Evolutionary conservation across 2,329 filamentous ascomycete genomes (phyloP).

Genomic region (Aurifilum marmelostoma): DNA sequence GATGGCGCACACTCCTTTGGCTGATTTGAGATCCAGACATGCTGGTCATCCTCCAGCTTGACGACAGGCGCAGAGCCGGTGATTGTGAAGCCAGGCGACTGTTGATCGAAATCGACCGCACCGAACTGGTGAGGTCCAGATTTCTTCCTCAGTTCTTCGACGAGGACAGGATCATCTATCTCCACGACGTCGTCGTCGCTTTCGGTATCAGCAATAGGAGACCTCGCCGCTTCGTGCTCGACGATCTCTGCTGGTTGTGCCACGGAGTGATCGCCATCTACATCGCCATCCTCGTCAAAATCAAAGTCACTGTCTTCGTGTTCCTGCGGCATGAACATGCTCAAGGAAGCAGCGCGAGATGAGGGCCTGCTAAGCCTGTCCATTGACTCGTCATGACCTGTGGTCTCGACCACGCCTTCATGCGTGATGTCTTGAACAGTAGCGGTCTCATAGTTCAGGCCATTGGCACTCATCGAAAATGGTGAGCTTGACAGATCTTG

Average conservation of each 20-base stretch:
- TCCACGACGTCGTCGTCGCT: neutral
- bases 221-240: neutral
- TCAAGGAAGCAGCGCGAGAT: neutral
- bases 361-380: neutral
- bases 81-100: neutral
- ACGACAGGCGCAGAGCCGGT: neutral
- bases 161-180: neutral
- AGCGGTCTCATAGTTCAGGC: neutral
- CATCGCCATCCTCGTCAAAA: neutral
- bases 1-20: neutral
- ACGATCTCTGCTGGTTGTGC: neutral
- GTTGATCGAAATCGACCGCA: neutral
- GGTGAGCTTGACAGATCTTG: neutral
- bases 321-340: constrained; percentile 1
- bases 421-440: neutral
- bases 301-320: neutral
- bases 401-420: neutral
- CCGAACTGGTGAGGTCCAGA: neutral
- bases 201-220: neutral
- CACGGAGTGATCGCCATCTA: neutral
- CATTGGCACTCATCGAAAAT: neutral
- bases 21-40: neutral
- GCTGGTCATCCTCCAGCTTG: neutral
- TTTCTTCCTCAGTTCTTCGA: neutral
- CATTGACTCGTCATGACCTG: neutral